Base-by-base conservation (phyloP, 176 grass and related monocot genomes). In the Pharus latifolius region DNA sequence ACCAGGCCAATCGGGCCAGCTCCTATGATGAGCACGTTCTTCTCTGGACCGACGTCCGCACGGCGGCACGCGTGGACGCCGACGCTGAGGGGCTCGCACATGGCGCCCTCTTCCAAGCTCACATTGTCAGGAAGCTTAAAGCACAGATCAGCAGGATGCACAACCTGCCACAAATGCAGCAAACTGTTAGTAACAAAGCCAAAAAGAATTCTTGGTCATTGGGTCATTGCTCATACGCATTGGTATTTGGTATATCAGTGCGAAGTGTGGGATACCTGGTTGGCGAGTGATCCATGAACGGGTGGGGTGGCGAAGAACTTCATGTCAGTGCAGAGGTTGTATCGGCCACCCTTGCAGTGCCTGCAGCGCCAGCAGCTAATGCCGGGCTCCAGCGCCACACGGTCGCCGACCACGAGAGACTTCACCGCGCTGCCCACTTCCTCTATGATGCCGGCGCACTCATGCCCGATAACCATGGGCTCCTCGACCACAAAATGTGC, bases 1-100 rank as follows among this genome's bases (percentile, higher is more conserved):
- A 92, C 89, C 1, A 92, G 82, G 0, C 94, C 94, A 49, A 97
- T 97, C 5, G 89, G 94, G 0, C 94, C 94, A 2, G 94, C 89
- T 43, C 94, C 94, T 35, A 97, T 60, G 49, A 97, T 76, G 10
- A 97, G 81, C 30, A 92, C 86, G 30, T 4, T 83, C 49, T 75
- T 92, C 78, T 92, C 89, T 17, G 84, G 75, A 7, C 88, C 88
- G 1, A 97, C 82, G 4, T 73, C 78, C 1, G 94, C 94, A 32
- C 94, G 83, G 17, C 89, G 88, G 61, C 86, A 90, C 19, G 94
- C 89, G 77, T 97, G 94, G 3, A 97, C 72, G 25, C 89, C 94
- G 14, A 97, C 94, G 74, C 94, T 97, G 15, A 97, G 94, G 1
- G 94, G 94, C 86, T 97, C 94, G 65, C 94, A 97, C 94, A 92